Evolutionary conservation across 148 eudicot genomes (phyloP), one percentile per base, ranked within the genome.

Genomic region (Silene latifolia): DNA sequence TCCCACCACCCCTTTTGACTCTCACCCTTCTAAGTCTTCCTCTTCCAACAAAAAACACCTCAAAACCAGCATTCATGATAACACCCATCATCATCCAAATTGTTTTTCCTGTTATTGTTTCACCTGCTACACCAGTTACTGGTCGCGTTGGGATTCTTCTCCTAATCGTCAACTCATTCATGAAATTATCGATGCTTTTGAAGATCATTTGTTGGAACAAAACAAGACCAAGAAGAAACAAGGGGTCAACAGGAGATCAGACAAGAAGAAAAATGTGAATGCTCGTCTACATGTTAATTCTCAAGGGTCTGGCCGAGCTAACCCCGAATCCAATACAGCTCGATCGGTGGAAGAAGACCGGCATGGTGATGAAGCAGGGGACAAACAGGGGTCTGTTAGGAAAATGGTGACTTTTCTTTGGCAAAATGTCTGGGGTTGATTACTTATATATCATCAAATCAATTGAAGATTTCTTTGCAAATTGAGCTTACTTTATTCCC

Each of bases 91-190:
- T 11, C 81, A 70, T 15, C 39, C 4, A 17, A 53, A 89, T 4
- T 82, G 70, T 19, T 93, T 81, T 67, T 71, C 32, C 69, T 93
- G 98, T 74, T 72, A 83, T 76, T 93, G 98, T 39, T 93, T 93
- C 78, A 59, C 83, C 46, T 93, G 98, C 58, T 93, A 93, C 71
- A 89, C 79, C 62, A 84, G 81, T 29, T 93, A 81, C 78, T 93
- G 97, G 98, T 86, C 80, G 14, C 81, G 88, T 64, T 93, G 98
- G 98, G 92, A 91, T 75, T 76, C 89, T 8, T 93, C 98, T 17
- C 90, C 91, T 7, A 93, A 89, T 72, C 88, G 94, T 0, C 90
- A 89, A 4, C 82, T 86, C 3, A 93, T 93, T 21, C 97, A 93
- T 63, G 88, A 93, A 62, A 87, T 91, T 17, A 86, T 93, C 54